phyloP scores from a whole-genome alignment of 768 basidiomycete genomes.

The Artomyces pyxidatus region DNA sequence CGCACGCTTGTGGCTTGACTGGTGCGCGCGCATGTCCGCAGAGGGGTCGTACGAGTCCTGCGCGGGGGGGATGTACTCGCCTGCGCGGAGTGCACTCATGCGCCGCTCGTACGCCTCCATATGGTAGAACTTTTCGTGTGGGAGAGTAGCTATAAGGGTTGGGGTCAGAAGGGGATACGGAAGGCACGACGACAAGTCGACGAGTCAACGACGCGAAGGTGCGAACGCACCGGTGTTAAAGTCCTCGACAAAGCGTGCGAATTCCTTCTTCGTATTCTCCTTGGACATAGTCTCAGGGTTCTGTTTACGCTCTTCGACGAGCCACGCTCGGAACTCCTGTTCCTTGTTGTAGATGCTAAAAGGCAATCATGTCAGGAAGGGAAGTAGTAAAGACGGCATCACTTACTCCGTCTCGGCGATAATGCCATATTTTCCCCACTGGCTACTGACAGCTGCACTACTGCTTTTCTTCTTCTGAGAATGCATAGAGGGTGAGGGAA shows the following conservation, averaged over 20 bases:
- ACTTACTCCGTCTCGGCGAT: constrained; percentile 82
- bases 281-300: constrained; percentile 87
- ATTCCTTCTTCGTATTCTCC: constrained; percentile 82
- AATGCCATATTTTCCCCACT: constrained; percentile 90
- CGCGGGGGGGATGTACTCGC: constrained; percentile 67
- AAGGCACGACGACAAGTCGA: neutral
- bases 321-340: constrained; percentile 86
- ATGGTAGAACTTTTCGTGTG: constrained; percentile 93
- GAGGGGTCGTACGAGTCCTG: constrained; percentile 75
- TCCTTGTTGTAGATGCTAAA: constrained; percentile 72
- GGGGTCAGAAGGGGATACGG: neutral
- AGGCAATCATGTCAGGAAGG: constrained; percentile 1
- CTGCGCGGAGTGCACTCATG: constrained; percentile 79
- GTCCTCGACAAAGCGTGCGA: constrained; percentile 74
- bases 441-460: constrained; percentile 42
- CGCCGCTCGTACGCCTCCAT: constrained; percentile 79
- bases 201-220: no score
- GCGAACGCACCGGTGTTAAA: constrained; percentile 60
- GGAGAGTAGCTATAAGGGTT: constrained; percentile 69
- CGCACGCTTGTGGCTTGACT: constrained; percentile 62
- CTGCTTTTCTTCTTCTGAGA: constrained; percentile 42
- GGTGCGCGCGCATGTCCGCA: constrained; percentile 76
- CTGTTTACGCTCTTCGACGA: constrained; percentile 85
- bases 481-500: no score
- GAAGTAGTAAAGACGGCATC: neutral